phyloP scores from a whole-genome alignment of 345 rosid species.

The Anastatica hierochuntica region DNA sequence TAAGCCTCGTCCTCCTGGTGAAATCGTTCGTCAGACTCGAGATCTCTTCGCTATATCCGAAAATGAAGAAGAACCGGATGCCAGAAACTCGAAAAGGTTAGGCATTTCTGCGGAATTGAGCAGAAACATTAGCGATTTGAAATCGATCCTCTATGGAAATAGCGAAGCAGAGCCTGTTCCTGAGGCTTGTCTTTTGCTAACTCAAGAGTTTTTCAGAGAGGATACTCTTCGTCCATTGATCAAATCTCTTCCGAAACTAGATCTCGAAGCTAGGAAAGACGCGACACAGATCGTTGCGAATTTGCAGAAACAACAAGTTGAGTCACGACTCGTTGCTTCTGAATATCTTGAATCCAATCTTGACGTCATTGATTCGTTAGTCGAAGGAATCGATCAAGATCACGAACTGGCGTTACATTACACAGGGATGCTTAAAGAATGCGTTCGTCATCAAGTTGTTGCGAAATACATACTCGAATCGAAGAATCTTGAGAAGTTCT shows the following conservation, averaged over 20 bases:
- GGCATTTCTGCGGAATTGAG: slow-evolving; percentile 38
- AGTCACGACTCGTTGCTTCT: slow-evolving; percentile 69
- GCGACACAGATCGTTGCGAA: slow-evolving; percentile 94
- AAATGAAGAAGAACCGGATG: neutral
- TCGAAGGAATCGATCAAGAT: slow-evolving; percentile 40
- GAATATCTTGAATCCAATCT: slow-evolving; percentile 73
- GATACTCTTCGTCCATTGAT: slow-evolving; percentile 68
- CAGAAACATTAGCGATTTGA: slow-evolving; percentile 64
- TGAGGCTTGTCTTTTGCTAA: slow-evolving; percentile 67
- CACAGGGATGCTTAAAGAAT: slow-evolving; percentile 91
- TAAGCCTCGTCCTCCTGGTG: slow-evolving; percentile 8
- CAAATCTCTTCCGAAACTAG: slow-evolving; percentile 58
- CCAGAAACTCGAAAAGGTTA: slow-evolving; percentile 7
- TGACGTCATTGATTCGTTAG: slow-evolving; percentile 63
- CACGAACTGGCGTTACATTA: slow-evolving; percentile 82
- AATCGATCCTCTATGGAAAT: slow-evolving; percentile 74
- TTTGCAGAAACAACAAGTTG: slow-evolving; percentile 86
- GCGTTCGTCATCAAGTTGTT: slow-evolving; percentile 84
- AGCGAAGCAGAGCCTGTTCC: slow-evolving; percentile 85
- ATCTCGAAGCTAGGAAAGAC: slow-evolving; percentile 85
- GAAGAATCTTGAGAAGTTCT: slow-evolving; percentile 60
- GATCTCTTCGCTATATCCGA: slow-evolving; percentile 15
- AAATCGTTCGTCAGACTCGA: slow-evolving; percentile 15
- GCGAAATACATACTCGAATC: slow-evolving; percentile 80
- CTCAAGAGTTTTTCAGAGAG: slow-evolving; percentile 83